These are phyloP conservation scores for Thalia dealbata DNA, from an alignment of 176 grass and related monocot species.

Conservation along the genomic window DNA sequence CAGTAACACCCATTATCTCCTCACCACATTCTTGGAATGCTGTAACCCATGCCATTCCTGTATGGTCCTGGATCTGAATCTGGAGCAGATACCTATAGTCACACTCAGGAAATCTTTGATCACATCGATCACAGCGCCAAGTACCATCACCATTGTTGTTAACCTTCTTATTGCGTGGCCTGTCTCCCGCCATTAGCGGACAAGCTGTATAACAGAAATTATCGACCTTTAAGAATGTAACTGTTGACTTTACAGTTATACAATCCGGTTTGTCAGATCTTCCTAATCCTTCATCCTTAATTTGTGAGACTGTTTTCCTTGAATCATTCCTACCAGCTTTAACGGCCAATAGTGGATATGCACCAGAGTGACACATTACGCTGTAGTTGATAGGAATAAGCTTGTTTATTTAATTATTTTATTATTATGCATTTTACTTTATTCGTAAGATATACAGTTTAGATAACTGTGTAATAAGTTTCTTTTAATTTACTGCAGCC, in stretches of 20 bases:
- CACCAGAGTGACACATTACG: constrained; percentile 58
- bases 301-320: constrained; percentile 57
- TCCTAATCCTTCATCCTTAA: constrained; percentile 73
- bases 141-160: constrained; percentile 82
- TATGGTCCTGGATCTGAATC: constrained; percentile 78
- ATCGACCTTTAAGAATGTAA: constrained; percentile 38
- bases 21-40: constrained; percentile 67
- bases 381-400: no score
- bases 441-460: no score
- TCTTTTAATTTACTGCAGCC: no score
- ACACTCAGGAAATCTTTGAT: constrained; percentile 33
- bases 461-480: no score
- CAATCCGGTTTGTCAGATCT: constrained; percentile 53
- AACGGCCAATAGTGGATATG: constrained; percentile 53
- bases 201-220: constrained; percentile 82
- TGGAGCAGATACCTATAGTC: constrained; percentile 73
- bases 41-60: constrained; percentile 44
- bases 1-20: constrained; percentile 44
- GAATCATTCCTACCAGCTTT: constrained; percentile 50
- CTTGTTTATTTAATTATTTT: no score
- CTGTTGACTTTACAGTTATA: constrained; percentile 47
- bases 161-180: constrained; percentile 65
- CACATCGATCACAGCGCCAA: constrained; percentile 65
- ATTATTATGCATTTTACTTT: no score
- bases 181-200: constrained; percentile 29